Evolutionary conservation across 441 rosid genomes (phyloP), one percentile per base, ranked within the genome.

Genomic region (California macrophylla): DNA sequence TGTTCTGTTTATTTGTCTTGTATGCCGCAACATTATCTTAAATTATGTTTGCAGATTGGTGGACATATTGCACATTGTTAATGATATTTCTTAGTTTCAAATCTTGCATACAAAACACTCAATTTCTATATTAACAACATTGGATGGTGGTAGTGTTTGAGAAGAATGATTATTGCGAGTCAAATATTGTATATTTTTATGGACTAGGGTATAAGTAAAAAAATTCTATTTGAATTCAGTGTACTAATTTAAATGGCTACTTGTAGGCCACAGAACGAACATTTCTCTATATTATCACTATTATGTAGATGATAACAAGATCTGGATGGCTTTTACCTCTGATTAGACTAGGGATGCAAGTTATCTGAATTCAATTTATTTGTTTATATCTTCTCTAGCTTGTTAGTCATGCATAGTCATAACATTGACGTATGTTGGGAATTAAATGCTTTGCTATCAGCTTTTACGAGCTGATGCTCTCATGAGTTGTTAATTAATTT

Each of bases 401-500:
- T 63, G 40, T 63, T 30, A 29, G 66, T 40, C 40, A 28, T 30
- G 40, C 66, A n/a, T 63, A 60, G 66, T 63, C 38, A 26, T 16
- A 29, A 28, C 10, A 24, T 30, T 63, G 40, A 6, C 29, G 23
- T 30, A 29, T 63, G 13, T 28, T 29, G 36, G 40, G 21, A 62
- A 29, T 30, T n/a, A 63, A 26, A 29, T 63, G 23, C 4, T 63
- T 28, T 16, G 23, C 23, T 61, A 29, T 29, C 6, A 28, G 12
- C 24, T 28, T 28, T 63, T 29, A 63, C 66, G 1, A 6, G 40
- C 13, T 26, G 66, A 63, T 29, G 24, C 6, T n/a, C 40, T 63
- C 66, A 28, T 63, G 66, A 29, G 29, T 63, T 24, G n/a, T 63
- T 29, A 26, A 26, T 4, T 67, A 61, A 69, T 71, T 68, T 73